Evolutionary conservation across 805 yeast genomes (phyloP).

Genomic region (Barnettozyma botsteinii): DNA sequence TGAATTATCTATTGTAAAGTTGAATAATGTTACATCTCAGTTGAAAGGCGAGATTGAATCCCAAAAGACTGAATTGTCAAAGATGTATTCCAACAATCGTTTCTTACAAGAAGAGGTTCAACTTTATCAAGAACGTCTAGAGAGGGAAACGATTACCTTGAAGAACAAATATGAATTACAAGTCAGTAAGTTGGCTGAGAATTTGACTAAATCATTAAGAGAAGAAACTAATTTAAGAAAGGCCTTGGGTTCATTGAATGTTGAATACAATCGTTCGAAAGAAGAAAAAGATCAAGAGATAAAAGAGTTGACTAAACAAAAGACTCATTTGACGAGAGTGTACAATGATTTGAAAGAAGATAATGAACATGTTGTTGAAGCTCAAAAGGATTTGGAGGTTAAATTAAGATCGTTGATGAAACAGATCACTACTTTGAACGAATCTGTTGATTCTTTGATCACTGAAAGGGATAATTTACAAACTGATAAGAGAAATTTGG

Average conservation of each 20-base stretch:
- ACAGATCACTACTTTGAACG: slow-evolving; percentile 53
- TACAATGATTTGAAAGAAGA: slow-evolving; percentile 37
- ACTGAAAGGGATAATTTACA: slow-evolving; percentile 58
- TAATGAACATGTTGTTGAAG: slow-evolving; percentile 35
- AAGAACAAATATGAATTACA: slow-evolving; percentile 40
- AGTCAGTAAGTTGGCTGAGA: slow-evolving; percentile 46
- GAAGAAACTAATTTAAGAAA: slow-evolving; percentile 63
- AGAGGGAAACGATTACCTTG: slow-evolving; percentile 35
- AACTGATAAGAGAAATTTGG: slow-evolving; percentile 42
- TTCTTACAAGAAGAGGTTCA: slow-evolving; percentile 51
- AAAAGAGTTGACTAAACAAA: slow-evolving; percentile 36
- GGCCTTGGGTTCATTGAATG: slow-evolving; percentile 52
- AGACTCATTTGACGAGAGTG: slow-evolving; percentile 35
- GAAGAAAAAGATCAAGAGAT: slow-evolving; percentile 33
- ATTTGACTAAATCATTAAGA: slow-evolving; percentile 49
- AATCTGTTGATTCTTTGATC: slow-evolving; percentile 54
- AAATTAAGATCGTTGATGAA: slow-evolving; percentile 39
- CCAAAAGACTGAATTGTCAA: slow-evolving; percentile 48
- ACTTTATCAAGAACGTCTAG: slow-evolving; percentile 43
- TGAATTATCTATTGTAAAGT: slow-evolving; percentile 46
- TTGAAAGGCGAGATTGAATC: slow-evolving; percentile 54
- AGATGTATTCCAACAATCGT: slow-evolving; percentile 41
- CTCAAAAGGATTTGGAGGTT: slow-evolving; percentile 41
- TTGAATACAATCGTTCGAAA: slow-evolving; percentile 52
- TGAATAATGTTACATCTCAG: slow-evolving; percentile 44